Conservation (phyloP, 768 basidiomycete species). For the Pisolithus marmoratus region DNA sequence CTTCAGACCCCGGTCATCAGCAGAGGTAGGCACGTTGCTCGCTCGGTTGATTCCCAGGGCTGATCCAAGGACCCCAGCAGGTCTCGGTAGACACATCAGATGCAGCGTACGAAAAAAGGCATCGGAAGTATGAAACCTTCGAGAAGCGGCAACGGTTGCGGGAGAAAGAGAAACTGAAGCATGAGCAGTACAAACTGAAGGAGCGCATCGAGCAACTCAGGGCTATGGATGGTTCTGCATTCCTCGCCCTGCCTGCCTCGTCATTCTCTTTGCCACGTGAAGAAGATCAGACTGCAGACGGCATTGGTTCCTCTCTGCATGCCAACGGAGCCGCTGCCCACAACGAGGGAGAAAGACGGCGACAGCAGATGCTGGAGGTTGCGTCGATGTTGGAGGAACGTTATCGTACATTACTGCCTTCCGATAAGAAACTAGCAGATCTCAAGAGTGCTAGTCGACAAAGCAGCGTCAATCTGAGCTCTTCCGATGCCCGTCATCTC, state of each 20-base stretch:
- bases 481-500: constrained; percentile 11
- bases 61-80: constrained; percentile 25
- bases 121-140: constrained; percentile 80
- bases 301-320: constrained; percentile 26
- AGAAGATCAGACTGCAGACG: constrained; percentile 20
- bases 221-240: constrained; percentile 65
- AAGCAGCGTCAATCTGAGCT: constrained; percentile 7
- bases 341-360: constrained; percentile 68
- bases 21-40: constrained; percentile 52
- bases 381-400: constrained; percentile 64
- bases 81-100: constrained; percentile 69
- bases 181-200: constrained; percentile 88
- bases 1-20: constrained; percentile 61
- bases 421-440: constrained; percentile 44
- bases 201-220: constrained; percentile 82
- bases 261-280: constrained; percentile 42
- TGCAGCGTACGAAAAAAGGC: constrained; percentile 72
- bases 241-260: constrained; percentile 55
- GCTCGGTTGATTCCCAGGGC: constrained; percentile 8
- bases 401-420: constrained; percentile 68
- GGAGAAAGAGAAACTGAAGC: constrained; percentile 88
- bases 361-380: constrained; percentile 67
- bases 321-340: constrained; percentile 34
- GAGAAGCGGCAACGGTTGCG: constrained; percentile 81
- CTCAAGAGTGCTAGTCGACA: constrained; percentile 19